Evolutionary conservation across 2,329 filamentous ascomycete genomes (phyloP).

Genomic region (Fusarium penzigii): DNA sequence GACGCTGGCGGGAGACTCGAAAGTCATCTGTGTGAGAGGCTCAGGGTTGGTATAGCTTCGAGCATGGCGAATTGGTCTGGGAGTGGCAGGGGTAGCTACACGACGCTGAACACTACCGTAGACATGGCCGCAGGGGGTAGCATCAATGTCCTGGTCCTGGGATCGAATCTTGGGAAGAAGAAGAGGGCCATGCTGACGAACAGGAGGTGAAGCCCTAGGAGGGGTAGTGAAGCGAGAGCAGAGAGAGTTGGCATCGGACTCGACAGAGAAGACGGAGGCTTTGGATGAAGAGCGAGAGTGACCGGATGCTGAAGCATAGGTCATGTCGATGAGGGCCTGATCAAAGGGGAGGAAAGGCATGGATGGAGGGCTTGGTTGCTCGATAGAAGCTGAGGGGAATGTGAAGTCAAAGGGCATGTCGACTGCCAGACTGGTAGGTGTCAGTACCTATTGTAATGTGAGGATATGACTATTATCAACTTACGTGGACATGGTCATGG

Average conservation of each 20-base stretch:
- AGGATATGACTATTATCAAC: slow-evolving; percentile 13
- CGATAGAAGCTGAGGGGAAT: slow-evolving; percentile 45
- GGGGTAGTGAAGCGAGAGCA: slow-evolving; percentile 71
- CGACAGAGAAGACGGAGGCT: slow-evolving; percentile 65
- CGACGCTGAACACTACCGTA: slow-evolving; percentile 19
- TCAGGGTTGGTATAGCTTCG: slow-evolving; percentile 65
- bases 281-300: slow-evolving; percentile 67
- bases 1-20: slow-evolving; percentile 25
- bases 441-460: slow-evolving; percentile 19
- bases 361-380: slow-evolving; percentile 31
- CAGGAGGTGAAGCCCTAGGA: slow-evolving; percentile 63
- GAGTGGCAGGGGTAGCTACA: slow-evolving; percentile 32
- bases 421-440: slow-evolving; percentile 55
- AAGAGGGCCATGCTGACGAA: slow-evolving; percentile 76
- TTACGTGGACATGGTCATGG: slow-evolving; percentile 38
- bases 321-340: slow-evolving; percentile 56
- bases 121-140: slow-evolving; percentile 44
- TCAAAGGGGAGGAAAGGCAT: slow-evolving; percentile 52
- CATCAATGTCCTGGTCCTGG: slow-evolving; percentile 77
- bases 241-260: slow-evolving; percentile 63
- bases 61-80: slow-evolving; percentile 44
- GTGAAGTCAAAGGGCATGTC: slow-evolving; percentile 63
- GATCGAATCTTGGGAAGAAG: slow-evolving; percentile 83
- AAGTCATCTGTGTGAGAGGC: slow-evolving; percentile 44
- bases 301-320: slow-evolving; percentile 42